Conservation (phyloP, 805 yeast species). For the Lipomyces spencermartinsiae region DNA sequence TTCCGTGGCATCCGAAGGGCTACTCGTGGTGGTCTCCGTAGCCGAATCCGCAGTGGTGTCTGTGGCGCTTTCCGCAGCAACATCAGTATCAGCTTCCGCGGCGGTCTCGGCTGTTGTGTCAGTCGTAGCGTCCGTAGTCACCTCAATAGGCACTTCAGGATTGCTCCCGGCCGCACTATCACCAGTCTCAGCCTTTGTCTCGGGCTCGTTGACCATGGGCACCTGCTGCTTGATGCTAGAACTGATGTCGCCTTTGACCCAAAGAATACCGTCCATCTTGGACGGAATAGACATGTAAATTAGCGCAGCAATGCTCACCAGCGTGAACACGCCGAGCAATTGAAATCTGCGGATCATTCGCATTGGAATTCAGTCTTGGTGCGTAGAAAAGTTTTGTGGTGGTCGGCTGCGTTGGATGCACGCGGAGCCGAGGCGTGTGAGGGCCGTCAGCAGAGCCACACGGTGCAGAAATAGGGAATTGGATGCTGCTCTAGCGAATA, state of each 20-base stretch:
- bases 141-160: neutral
- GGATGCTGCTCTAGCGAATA: neutral
- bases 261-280: neutral
- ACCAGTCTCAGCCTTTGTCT: neutral
- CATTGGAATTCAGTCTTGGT: neutral
- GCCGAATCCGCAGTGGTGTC: neutral
- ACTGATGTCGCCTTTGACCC: neutral
- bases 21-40: neutral
- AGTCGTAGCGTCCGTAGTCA: neutral
- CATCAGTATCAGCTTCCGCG: neutral
- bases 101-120: neutral
- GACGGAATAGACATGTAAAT: neutral
- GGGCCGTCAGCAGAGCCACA: neutral
- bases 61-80: neutral
- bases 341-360: neutral
- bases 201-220: neutral
- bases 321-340: neutral
- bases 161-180: too few relatives aligned
- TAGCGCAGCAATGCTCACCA: neutral
- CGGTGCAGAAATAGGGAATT: neutral
- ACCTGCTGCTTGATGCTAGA: neutral
- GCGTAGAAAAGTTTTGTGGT: neutral
- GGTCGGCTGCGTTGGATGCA: neutral
- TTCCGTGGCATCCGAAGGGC: neutral
- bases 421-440: neutral